These are phyloP conservation scores for Saccharomyces hybrid DNA, from an alignment of 1,139 yeast species.

Conservation along the genomic window DNA sequence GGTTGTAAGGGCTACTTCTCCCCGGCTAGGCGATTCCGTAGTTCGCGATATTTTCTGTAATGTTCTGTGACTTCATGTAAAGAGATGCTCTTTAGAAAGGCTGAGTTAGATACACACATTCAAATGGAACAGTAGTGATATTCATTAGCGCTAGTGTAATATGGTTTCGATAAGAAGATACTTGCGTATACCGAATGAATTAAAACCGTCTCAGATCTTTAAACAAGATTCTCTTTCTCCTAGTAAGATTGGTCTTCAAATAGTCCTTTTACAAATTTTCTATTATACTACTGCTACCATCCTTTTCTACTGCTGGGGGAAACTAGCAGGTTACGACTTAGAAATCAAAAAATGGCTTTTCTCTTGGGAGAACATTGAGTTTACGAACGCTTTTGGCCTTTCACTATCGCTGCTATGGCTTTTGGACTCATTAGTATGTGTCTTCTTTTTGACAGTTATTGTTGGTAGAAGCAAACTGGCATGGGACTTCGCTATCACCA, in stretches of 20 bases:
- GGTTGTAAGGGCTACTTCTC: neutral
- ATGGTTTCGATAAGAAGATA: slow-evolving; percentile 24
- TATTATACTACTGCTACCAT: slow-evolving; percentile 58
- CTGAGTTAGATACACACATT: neutral
- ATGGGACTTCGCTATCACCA: slow-evolving; percentile 88
- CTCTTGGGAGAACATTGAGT: slow-evolving; percentile 68
- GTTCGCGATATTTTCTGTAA: neutral
- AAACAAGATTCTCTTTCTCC: slow-evolving; percentile 38
- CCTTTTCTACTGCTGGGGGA: slow-evolving; percentile 49
- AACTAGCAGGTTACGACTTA: slow-evolving; percentile 57
- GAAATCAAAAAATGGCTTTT: slow-evolving; percentile 55
- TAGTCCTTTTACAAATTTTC: slow-evolving; percentile 54
- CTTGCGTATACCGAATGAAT: slow-evolving; percentile 27
- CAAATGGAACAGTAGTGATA: neutral
- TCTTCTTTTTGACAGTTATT: slow-evolving; percentile 71
- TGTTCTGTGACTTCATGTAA: neutral
- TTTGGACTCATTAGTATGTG: slow-evolving; percentile 67
- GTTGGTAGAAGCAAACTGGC: slow-evolving; percentile 92
- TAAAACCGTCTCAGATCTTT: slow-evolving; percentile 30
- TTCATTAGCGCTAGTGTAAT: neutral
- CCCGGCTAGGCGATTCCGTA: neutral
- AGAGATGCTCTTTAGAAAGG: neutral
- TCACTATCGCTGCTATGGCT: slow-evolving; percentile 70
- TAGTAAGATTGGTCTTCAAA: slow-evolving; percentile 43
- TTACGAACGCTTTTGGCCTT: slow-evolving; percentile 75